Evolutionary conservation across 768 basidiomycete genomes (phyloP), one percentile per base, ranked within the genome.

Genomic region (Lenzites betulinus): DNA sequence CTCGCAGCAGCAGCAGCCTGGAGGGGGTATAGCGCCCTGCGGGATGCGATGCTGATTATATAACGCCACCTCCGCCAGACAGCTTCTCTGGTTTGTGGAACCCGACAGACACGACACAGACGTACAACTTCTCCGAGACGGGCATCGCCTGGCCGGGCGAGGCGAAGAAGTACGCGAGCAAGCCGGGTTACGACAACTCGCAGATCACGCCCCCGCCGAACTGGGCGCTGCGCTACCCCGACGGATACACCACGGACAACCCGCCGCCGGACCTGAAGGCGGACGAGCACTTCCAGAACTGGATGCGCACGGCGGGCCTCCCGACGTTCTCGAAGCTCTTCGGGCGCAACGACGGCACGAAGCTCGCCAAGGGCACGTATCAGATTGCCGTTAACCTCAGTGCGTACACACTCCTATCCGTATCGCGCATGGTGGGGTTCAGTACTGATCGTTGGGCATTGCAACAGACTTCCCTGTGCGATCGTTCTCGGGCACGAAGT

Each of bases 141-240:
- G 89, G 90, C 26, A 99, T 99, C 69, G 93, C 95, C n/a, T 99
- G 97, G 97, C 86, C 90, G 0, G 93, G 93, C 35, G 95, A 98
- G 75, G 79, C 84, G 35, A 92, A 94, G 78, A 98, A 98, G 78
- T 99, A 99, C 71, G 79, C 80, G 22, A 72, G 77, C 3, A 79
- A 77, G 22, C 89, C 89, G 1, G 75, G 79, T 7, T 92, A 92
- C 71, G 70, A 79, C 51, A 71, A 86, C n/a, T 76, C 82, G 20
- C 76, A 86, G 43, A 88, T 96, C 43, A 82, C 90, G 0, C 96
- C 96, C 6, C 97, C 97, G 28, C 97, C 97, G 6, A 98, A 97
- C 75, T 99, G 97, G 97, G 73, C 66, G 1, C 69, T 73, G 33
- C 81, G 81, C 55, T 98, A 80, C 76, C 93, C 93, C 1, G 72